Base-by-base conservation (phyloP, 202 grass and related monocot species). In the Digitaria exilis region DNA sequence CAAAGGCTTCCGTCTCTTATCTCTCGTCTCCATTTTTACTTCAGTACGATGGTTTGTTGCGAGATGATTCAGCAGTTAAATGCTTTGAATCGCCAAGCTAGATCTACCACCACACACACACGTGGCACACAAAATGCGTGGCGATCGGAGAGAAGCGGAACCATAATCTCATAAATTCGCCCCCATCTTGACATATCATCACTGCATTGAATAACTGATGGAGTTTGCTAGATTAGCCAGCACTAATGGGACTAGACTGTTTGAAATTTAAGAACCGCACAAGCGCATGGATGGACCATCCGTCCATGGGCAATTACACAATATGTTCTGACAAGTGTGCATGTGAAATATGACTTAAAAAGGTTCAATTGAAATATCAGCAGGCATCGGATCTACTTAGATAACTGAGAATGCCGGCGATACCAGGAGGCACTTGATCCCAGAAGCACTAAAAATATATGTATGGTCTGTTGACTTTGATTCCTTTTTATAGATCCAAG, bases 391-490 rank as follows among this genome's bases (percentile, higher is more conserved):
- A 83, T 51, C 54, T 39, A 7, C 45, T 77, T 56, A 17, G 73
- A 59, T 35, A 51, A 39, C 16, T 61, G 34, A 73, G 56, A 79
- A 85, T 34, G 24, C 59, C 24, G 7, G 69, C 45, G 70, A 45
- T 30, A 63, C 18, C 14, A 68, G 32, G 65, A 68, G 44, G 73
- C 55, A 57, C 37, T 79, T 72, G 86, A 83, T 84, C 80, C 80
- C 59, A 88, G 15, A 84, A 60, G 13, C 46, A 84, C 51, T 74
- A 75, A 49, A 82, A 73, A 80, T 59, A 37, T 71, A 12, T 12
- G 12, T 13, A 49, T 31, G 28, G 26, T 66, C 14, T 75, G 37
- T 86, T 75, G 79, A 82, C 52, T 82, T 65, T 42, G 4, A 10
- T 25, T 24, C 17, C 14, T 63, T 73, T 73, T 62, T 77, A 60